These are phyloP conservation scores for Proliferodiscus dingleyae DNA, from an alignment of 2,329 filamentous ascomycete species.

Conservation along the genomic window DNA sequence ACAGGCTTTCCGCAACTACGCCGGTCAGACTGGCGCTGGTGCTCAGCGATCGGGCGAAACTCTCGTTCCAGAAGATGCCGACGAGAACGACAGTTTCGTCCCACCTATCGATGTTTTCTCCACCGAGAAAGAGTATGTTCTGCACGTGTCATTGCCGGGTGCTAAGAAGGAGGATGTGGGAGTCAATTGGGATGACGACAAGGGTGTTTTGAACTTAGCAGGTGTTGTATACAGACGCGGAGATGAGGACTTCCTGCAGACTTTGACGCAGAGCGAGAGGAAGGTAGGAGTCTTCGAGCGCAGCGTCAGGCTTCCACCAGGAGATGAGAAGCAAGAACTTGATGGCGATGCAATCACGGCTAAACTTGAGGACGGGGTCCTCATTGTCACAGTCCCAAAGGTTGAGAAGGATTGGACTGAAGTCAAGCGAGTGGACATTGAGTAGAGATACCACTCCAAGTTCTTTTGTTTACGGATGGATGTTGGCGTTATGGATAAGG, in stretches of 20 bases:
- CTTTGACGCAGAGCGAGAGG: slow-evolving; percentile 58
- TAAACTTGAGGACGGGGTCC: slow-evolving; percentile 72
- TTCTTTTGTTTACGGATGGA: background rate
- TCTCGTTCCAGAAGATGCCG: slow-evolving; percentile 20
- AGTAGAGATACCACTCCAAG: slow-evolving; percentile 23
- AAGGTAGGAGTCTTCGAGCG: slow-evolving; percentile 72
- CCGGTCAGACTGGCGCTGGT: slow-evolving; percentile 21
- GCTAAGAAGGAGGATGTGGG: slow-evolving; percentile 74
- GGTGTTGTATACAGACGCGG: slow-evolving; percentile 70
- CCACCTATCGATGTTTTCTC: slow-evolving; percentile 75
- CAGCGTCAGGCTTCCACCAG: slow-evolving; percentile 55
- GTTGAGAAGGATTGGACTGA: slow-evolving; percentile 61
- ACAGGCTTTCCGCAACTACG: slow-evolving; percentile 25
- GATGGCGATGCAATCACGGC: slow-evolving; percentile 65
- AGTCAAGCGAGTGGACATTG: slow-evolving; percentile 54
- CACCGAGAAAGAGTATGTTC: slow-evolving; percentile 56
- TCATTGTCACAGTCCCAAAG: slow-evolving; percentile 75
- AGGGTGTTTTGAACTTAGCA: slow-evolving; percentile 58
- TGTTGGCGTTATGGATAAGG: background rate
- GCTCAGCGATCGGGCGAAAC: slow-evolving; percentile 22
- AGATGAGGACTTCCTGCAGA: slow-evolving; percentile 63
- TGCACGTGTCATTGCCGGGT: slow-evolving; percentile 72
- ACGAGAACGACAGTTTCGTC: slow-evolving; percentile 42
- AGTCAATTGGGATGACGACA: slow-evolving; percentile 70
- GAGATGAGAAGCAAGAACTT: slow-evolving; percentile 54